Percentiles rank a stretch among this genome's conserved stretches.
phyloP scores from a whole-genome alignment of 768 basidiomycete genomes.

The Mrakia blollopis region DNA sequence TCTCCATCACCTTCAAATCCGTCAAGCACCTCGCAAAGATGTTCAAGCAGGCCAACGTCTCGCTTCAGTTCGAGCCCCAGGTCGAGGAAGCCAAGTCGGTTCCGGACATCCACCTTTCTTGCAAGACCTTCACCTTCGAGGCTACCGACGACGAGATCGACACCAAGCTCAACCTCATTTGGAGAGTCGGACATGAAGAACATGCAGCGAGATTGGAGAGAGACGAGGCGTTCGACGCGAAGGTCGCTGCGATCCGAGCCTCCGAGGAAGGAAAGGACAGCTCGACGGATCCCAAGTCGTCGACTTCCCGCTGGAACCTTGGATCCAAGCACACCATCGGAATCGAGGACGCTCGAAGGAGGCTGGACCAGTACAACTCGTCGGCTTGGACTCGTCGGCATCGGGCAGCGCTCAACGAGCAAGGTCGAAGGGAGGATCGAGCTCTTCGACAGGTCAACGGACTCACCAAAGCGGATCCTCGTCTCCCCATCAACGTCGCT shows the following conservation, averaged over 20 bases:
- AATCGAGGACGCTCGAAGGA: slow-evolving; percentile 63
- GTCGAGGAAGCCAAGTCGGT: slow-evolving; percentile 68
- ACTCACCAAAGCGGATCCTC: slow-evolving; percentile 12
- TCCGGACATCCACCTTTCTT: slow-evolving; percentile 57
- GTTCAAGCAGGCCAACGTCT: slow-evolving; percentile 54
- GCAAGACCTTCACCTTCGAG: slow-evolving; percentile 66
- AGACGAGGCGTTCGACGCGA: slow-evolving; percentile 73
- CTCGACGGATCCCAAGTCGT: neutral
- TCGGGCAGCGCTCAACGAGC: slow-evolving; percentile 50
- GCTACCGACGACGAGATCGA: slow-evolving; percentile 82
- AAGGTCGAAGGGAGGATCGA: slow-evolving; percentile 53
- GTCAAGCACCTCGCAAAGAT: slow-evolving; percentile 63
- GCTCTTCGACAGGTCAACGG: neutral
- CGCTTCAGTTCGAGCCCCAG: slow-evolving; percentile 57
- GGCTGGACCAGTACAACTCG: slow-evolving; percentile 65
- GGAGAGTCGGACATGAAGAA: slow-evolving; percentile 66
- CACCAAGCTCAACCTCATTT: slow-evolving; percentile 65
- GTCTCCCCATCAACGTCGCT: slow-evolving; percentile 46
- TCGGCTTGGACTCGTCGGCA: slow-evolving; percentile 64
- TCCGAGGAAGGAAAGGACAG: slow-evolving; percentile 41
- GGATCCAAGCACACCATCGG: slow-evolving; percentile 60
- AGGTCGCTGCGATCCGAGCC: slow-evolving; percentile 61
- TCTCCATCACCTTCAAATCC: slow-evolving; percentile 64
- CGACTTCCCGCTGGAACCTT: slow-evolving; percentile 57
- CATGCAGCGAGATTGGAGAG: slow-evolving; percentile 64